Conservation (phyloP, 208 protist species). For the Leishmania turanica region DNA sequence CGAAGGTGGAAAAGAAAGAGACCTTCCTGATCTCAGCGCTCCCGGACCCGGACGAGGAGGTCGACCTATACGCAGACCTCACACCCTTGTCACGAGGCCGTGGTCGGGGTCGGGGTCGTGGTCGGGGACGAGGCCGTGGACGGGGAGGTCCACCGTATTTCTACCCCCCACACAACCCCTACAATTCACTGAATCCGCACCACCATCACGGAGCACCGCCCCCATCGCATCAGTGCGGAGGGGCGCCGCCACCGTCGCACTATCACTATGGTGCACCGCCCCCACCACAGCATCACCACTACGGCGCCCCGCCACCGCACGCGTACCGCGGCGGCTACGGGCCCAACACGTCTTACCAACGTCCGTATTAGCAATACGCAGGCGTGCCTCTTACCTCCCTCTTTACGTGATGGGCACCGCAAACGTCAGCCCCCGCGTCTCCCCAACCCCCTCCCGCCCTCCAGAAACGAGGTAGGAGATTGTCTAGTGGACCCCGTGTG, state of each 20-base stretch:
- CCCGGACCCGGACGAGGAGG: conserved; percentile 43
- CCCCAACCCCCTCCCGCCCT: neutral
- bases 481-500: neutral
- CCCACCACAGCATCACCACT: neutral
- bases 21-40: conserved; percentile 30
- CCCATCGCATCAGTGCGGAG: neutral
- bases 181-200: neutral
- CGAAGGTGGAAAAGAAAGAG: conserved; percentile 37
- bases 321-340: conserved; percentile 32
- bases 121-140: conserved; percentile 24
- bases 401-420: neutral
- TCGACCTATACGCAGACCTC: conserved; percentile 75
- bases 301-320: neutral
- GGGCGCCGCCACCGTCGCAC: neutral
- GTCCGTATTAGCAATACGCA: conserved; percentile 14
- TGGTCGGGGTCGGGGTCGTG: conserved; percentile 29
- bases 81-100: conserved; percentile 12
- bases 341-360: conserved; percentile 21
- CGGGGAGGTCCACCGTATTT: conserved; percentile 19
- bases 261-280: conserved; percentile 14
- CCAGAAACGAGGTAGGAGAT: neutral
- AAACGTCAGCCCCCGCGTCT: neutral
- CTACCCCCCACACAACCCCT: conserved; percentile 6
- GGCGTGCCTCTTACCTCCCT: neutral
- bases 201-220: conserved; percentile 7